A percentile compares a stretch with the other conserved stretches of the same genome.
phyloP scores from a whole-genome alignment of 2,329 filamentous ascomycete genomes.

The Domatiomyces globalis region DNA sequence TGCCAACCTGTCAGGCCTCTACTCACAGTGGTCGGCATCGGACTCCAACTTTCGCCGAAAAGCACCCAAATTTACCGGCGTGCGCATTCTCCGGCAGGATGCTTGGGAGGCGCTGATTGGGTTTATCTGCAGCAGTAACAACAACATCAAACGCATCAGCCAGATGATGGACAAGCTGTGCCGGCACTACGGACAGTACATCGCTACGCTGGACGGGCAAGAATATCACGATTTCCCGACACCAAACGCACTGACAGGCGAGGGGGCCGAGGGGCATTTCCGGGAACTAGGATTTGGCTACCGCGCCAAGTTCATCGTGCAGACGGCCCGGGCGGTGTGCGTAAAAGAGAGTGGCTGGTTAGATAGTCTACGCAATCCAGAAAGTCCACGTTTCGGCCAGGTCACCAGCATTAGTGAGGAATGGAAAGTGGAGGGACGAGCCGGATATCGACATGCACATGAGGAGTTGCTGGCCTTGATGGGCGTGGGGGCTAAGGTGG shows the following conservation, averaged over 20 bases:
- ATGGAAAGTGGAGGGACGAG: conserved; percentile 37
- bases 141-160: conserved; percentile 88
- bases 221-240: conserved; percentile 78
- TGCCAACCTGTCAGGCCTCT: conserved; percentile 61
- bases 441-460: conserved; percentile 67
- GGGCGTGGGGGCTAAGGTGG: conserved; percentile 90
- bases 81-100: conserved; percentile 86
- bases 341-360: conserved; percentile 61
- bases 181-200: conserved; percentile 62
- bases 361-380: conserved; percentile 61
- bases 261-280: conserved; percentile 65
- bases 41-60: conserved; percentile 82
- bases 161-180: conserved; percentile 95
- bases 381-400: conserved; percentile 46
- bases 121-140: conserved; percentile 98
- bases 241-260: conserved; percentile 56
- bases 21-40: conserved; percentile 70
- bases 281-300: conserved; percentile 85
- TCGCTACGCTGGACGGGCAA: conserved; percentile 55
- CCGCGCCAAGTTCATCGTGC: conserved; percentile 77
- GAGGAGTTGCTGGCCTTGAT: conserved; percentile 62
- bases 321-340: conserved; percentile 65
- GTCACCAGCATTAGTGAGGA: conserved; percentile 32
- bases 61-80: conserved; percentile 74
- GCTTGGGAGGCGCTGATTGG: conserved; percentile 87